Base-by-base conservation (phyloP, 2,329 filamentous ascomycete species). In the Myriosclerotinia duriaeana region DNA sequence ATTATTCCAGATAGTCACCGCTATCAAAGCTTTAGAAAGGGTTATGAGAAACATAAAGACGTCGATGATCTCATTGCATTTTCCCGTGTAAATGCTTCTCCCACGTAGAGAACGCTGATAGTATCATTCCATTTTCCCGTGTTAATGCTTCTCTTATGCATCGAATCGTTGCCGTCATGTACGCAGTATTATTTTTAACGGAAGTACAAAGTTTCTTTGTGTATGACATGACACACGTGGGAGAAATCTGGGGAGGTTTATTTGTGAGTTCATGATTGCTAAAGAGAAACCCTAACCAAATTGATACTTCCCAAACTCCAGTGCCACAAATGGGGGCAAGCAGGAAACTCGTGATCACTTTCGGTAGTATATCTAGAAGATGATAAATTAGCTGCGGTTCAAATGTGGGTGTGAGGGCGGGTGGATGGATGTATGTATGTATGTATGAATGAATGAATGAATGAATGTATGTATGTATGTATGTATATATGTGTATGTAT, bases 331-430 rank as follows among this genome's bases (percentile, higher is more conserved):
- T 34, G 30, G 52, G 42, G 55, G 65, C 46, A 50, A 50, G 46
- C 34, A 68, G 65, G 42, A 64, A 40, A 50, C 50, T 44, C 36
- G 50, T 61, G 26, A 61, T 66, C 26, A 85, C 74, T 85, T 85
- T 69, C 83, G 78, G 77, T 86, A 86, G 72, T 84, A 86, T 71
- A 86, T 82, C 83, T 76, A 69, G 60, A 67, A 52, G 58, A 71
- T 40, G 22, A 46, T 64, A 67, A 68, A 70, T 75, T 63, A 75
- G 72, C 65, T 70, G 69, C 52, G 44, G 61, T 54, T 46, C 40
- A 50, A 61, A 30, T 61, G 44, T 61, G 40, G n/a, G 30, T 34
- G 30, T 2, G 6, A 5, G 30, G 30, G 5, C 5, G 30, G 30
- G 5, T 34, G 30, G 30, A 34, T 34, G 30, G 2, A 34, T 34